Evolutionary conservation across 2,329 filamentous ascomycete genomes (phyloP).

Genomic region (Aspergillus alliaceus): DNA sequence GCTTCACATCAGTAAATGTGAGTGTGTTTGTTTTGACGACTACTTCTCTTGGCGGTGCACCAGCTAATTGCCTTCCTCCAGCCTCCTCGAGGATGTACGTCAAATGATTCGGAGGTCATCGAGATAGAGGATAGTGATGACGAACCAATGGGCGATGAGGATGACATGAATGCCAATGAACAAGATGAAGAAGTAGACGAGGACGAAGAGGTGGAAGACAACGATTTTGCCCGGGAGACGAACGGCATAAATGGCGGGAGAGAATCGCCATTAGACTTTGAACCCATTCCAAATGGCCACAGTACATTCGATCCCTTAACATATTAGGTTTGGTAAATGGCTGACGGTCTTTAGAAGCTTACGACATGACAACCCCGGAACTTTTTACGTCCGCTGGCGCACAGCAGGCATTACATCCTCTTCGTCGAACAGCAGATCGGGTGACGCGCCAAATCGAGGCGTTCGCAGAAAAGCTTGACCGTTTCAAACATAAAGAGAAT

Average conservation of each 20-base stretch:
- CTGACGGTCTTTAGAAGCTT: conserved; percentile 17
- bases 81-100: conserved; percentile 18
- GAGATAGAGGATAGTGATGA: conserved; percentile 40
- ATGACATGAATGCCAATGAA: conserved; percentile 27
- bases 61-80: conserved; percentile 15
- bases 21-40: conserved; percentile 16
- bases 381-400: conserved; percentile 49
- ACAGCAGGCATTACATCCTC: conserved; percentile 56
- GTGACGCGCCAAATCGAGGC: conserved; percentile 80
- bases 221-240: conserved; percentile 26
- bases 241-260: conserved; percentile 32
- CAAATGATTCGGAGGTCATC: conserved; percentile 37
- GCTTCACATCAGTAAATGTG: conserved; percentile 28
- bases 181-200: conserved; percentile 32
- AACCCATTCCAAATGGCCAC: conserved; percentile 16
- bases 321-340: background rate
- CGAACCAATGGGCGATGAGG: conserved; percentile 30
- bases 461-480: conserved; percentile 80
- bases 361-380: conserved; percentile 26
- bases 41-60: conserved; percentile 6
- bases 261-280: conserved; percentile 21
- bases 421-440: conserved; percentile 65
- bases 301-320: conserved; percentile 9
- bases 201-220: conserved; percentile 26
- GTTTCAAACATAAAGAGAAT: conserved; percentile 60